Evolutionary conservation across 2,329 filamentous ascomycete species (phyloP), one percentile per base, ranked within the genome.

Genomic region (Penicillium sp.): DNA sequence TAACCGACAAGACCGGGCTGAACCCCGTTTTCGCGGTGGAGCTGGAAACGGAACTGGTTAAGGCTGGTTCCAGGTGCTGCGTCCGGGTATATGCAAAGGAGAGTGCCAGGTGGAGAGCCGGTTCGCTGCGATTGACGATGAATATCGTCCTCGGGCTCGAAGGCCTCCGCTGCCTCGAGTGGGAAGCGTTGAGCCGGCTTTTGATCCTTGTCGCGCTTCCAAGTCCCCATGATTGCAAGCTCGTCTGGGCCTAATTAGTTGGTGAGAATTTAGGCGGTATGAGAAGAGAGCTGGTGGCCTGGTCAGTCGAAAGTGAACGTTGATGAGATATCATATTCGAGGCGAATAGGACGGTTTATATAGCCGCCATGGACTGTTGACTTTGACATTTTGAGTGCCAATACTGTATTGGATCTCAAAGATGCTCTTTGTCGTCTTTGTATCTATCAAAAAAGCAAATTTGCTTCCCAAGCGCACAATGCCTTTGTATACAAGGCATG

Each of bases 31-130:
- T 40, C 44, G 2, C 51, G 51, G 19, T 25, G 27, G 5, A 54
- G 27, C 45, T 49, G 25, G 34, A 54, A 49, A 16, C 44, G 34
- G 34, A 49, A 54, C 27, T 54, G 44, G 27, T 54, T 54, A 8
- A 52, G 50, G 3, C 8, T 50, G 5, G 39, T 25, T 5, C 7
- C 15, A 0, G 50, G 39, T 33, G 21, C 40, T 7, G 50, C 31
- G 1, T 52, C 50, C 0, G 50, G 50, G 21, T 11, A 52, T 4
- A 13, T 5, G 16, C 29, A 52, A 25, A 52, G 29, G 11, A 52
- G 39, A 25, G 6, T 52, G 5, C 10, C 29, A 0, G 50, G 50
- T n/a, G 50, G 40, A 21, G 50, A 52, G 11, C 50, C 50, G 8
- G 50, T 52, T 11, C 50, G 50, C 7, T 36, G 4, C 6, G 2